Percentiles rank a stretch among this genome's conserved stretches.
phyloP scores from a whole-genome alignment of 257 asterid species.

The Henckelia pumila region DNA sequence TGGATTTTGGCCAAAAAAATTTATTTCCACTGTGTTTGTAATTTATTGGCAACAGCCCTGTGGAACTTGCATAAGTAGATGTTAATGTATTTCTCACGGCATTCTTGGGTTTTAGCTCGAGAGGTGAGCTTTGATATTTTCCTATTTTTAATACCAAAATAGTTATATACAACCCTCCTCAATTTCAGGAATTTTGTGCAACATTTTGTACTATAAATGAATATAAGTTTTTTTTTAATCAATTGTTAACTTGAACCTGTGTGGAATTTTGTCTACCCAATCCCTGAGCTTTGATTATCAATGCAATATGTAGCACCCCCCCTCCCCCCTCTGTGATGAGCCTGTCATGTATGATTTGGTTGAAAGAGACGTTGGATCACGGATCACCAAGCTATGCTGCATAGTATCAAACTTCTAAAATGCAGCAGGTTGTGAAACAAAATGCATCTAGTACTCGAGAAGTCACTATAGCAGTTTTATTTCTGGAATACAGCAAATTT shows the following conservation, averaged over 20 bases:
- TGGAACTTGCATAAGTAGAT: constrained; percentile 19
- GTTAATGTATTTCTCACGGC: constrained; percentile 13
- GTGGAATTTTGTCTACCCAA: not conserved
- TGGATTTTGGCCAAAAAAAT: not conserved
- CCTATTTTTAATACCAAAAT: constrained; percentile 11
- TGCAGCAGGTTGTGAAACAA: not conserved
- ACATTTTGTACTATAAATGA: constrained; percentile 17
- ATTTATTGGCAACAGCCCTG: constrained; percentile 17
- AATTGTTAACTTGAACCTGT: constrained; percentile 5
- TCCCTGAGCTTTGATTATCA: not conserved
- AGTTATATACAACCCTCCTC: not conserved
- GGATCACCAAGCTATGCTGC: not conserved
- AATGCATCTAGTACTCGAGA: not conserved
- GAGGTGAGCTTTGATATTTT: constrained; percentile 3
- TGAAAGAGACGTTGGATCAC: not conserved
- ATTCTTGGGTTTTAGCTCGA: constrained; percentile 27
- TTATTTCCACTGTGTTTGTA: constrained; percentile 20
- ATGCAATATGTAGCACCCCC: not conserved
- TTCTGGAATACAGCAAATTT: not conserved
- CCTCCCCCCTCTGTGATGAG: not conserved
- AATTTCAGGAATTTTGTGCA: constrained; percentile 10
- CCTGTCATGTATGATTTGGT: not conserved
- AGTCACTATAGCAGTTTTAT: not conserved
- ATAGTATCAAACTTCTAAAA: not conserved
- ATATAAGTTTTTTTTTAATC: constrained; percentile 9